A percentile compares a stretch with the other conserved stretches of the same genome.
phyloP scores from a whole-genome alignment of 2,329 filamentous ascomycete species.

The Aspergillus viridinutans region DNA sequence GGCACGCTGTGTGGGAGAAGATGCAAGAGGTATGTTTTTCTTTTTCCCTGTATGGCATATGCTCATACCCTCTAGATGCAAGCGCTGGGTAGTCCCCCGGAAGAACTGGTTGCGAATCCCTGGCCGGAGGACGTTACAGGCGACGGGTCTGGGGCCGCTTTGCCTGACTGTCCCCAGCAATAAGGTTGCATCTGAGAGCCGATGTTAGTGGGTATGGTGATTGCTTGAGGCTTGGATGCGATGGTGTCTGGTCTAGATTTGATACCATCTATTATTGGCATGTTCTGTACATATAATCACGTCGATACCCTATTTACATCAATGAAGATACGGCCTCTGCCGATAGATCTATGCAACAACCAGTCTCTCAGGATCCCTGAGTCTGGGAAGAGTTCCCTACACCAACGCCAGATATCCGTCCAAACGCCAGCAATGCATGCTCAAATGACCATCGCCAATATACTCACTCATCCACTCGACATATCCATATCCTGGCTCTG shows the following conservation, averaged over 20 bases:
- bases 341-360: not conserved
- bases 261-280: constrained; percentile 16
- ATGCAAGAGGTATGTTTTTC: constrained; percentile 81
- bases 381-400: not conserved
- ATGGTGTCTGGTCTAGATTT: constrained; percentile 6
- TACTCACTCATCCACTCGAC: constrained; percentile 20
- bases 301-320: constrained; percentile 29
- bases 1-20: constrained; percentile 90
- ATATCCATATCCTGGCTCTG: constrained; percentile 37
- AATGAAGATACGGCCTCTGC: constrained; percentile 27
- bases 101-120: constrained; percentile 66
- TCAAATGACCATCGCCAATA: not conserved
- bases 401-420: not conserved
- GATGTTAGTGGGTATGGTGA: not conserved
- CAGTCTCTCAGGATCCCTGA: not conserved
- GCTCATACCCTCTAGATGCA: constrained; percentile 69
- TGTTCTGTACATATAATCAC: constrained; percentile 19
- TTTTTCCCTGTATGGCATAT: not conserved
- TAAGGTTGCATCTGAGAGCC: constrained; percentile 25
- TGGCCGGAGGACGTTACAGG: constrained; percentile 72
- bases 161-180: constrained; percentile 62
- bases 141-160: constrained; percentile 58
- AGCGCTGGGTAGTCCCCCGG: constrained; percentile 82
- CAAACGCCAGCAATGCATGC: constrained; percentile 1
- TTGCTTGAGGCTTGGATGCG: constrained; percentile 4